Base-by-base conservation (phyloP, 768 basidiomycete genomes). In the Boletus eberwhitei region DNA sequence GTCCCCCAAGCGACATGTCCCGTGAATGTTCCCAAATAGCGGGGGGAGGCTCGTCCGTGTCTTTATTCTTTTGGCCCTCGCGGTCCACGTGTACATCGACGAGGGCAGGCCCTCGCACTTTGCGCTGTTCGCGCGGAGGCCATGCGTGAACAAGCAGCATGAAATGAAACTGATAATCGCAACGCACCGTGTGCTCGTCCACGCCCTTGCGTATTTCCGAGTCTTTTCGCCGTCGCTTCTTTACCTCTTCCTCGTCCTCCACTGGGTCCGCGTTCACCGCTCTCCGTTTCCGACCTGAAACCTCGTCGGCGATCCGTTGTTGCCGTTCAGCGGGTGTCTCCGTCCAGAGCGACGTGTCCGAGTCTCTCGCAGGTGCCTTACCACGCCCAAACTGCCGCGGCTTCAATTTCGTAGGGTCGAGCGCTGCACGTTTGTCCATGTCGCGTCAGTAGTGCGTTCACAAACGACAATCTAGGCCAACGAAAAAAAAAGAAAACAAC, bases 311-410 rank as follows among this genome's bases (percentile, higher is more conserved):
- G n/a, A 98, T 75, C 2, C 97, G 82, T 64, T 96, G 87, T 66
- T 92, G 93, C 16, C 88, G 81, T 67, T 98, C 93, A 0, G 87
- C 87, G 0, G 97, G 97, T 1, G 97, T 98, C 75, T 99, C 97
- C 0, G 97, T 99, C 97, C 97, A 99, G 13, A 96, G 77, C 3
- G 85, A 86, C 51, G 73, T 79, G 60, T 89, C 88, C 31, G 70
- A 65, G 26, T 68, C 62, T 8, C 72, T 71, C 41, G 76, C 70
- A 1, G 75, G 72, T 13, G 74, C 67, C n/a, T 72, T 59, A 22
- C 82, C 73, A 50, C 80, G 77, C n/a, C 87, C 83, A 71, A 95
- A 95, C 66, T 91, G 87, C 21, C 92, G 85, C 2, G 83, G 74
- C 69, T 85, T 87, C 21, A 93, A 73, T 65, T 90, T 92, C 5